Conservation (phyloP, 164 flowering plant species). For the Sedum album region DNA sequence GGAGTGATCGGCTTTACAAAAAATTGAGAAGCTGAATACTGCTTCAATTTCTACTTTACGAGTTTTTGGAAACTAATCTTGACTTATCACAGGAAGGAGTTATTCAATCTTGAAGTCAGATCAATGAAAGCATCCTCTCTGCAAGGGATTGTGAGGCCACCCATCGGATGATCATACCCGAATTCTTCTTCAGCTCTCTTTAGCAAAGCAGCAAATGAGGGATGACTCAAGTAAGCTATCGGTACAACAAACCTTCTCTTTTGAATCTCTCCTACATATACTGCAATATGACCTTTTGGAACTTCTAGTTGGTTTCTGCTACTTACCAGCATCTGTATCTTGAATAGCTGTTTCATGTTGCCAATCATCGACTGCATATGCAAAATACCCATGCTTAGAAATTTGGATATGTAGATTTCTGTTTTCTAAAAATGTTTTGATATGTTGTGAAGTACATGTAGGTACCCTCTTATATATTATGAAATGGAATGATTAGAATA, state of each 20-base stretch:
- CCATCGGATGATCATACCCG: constrained; percentile 9
- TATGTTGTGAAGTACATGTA: neutral
- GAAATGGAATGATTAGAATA: neutral
- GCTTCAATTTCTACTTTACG: neutral
- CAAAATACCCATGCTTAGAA: neutral
- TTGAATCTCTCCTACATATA: constrained; percentile 10
- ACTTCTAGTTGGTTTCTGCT: constrained; percentile 8
- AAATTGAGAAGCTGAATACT: neutral
- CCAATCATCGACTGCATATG: constrained; percentile 3
- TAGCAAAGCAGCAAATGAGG: constrained; percentile 10
- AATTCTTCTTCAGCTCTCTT: constrained; percentile 10
- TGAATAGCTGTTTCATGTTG: constrained; percentile 1
- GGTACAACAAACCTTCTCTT: constrained; percentile 11
- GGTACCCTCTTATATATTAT: neutral
- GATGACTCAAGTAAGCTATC: constrained; percentile 8
- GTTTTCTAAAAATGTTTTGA: neutral
- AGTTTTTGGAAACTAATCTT: neutral
- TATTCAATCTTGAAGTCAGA: constrained; percentile 8
- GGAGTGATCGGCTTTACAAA: neutral
- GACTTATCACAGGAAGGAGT: neutral
- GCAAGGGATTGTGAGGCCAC: constrained; percentile 11
- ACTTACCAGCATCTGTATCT: neutral
- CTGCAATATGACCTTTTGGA: constrained; percentile 8
- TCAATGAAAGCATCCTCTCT: constrained; percentile 10
- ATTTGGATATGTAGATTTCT: neutral